Conservation (phyloP, 257 asterid species). For the Nicotiana obtusifolia region DNA sequence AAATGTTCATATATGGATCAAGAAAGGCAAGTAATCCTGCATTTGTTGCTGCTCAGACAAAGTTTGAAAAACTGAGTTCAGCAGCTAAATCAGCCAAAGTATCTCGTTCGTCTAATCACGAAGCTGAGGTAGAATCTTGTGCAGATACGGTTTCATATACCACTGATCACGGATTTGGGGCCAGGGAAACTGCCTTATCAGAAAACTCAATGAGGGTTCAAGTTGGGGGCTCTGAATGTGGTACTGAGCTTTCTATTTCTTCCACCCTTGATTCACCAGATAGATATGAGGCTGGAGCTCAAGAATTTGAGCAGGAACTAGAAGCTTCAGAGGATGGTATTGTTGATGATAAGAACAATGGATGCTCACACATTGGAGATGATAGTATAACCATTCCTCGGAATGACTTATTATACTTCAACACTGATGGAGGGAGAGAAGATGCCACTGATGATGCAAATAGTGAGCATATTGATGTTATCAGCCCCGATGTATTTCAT, state of each 20-base stretch:
- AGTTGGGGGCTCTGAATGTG: constrained; percentile 76
- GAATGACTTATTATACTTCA: constrained; percentile 27
- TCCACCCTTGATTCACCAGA: constrained; percentile 86
- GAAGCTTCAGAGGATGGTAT: constrained; percentile 28
- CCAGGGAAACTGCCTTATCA: constrained; percentile 33
- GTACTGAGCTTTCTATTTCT: constrained; percentile 73
- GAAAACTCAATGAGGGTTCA: constrained; percentile 38
- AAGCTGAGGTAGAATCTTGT: constrained; percentile 34
- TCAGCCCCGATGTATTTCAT: constrained; percentile 22
- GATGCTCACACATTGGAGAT: constrained; percentile 35
- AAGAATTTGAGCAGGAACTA: constrained; percentile 34
- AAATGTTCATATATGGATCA: constrained; percentile 28
- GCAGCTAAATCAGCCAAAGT: constrained; percentile 36
- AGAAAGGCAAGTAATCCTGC: constrained; percentile 73
- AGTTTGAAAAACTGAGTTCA: constrained; percentile 67
- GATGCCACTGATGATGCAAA: constrained; percentile 21
- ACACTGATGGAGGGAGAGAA: constrained; percentile 28
- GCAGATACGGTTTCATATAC: constrained; percentile 32
- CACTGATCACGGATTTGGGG: constrained; percentile 28
- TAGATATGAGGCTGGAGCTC: constrained; percentile 50
- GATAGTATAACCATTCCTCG: not conserved
- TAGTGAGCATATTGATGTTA: constrained; percentile 24
- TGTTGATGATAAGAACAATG: constrained; percentile 23
- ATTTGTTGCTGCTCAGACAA: constrained; percentile 86
- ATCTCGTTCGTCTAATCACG: constrained; percentile 31